Percentiles rank a stretch among this genome's conserved stretches.
Conservation (phyloP, 2,329 filamentous ascomycete genomes). For the Ascochyta lentis region DNA sequence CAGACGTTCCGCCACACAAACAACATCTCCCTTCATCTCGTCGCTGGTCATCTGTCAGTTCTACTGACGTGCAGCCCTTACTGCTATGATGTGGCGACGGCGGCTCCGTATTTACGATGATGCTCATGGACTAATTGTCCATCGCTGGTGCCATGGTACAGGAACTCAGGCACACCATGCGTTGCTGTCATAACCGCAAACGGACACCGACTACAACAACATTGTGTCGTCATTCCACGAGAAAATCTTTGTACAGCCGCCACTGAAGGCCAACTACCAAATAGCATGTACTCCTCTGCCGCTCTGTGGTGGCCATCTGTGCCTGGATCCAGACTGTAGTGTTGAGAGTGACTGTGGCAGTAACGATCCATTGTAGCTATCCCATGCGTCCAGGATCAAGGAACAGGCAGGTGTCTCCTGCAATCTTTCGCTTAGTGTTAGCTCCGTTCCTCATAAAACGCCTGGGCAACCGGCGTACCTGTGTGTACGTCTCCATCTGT, state of each 20-base stretch:
- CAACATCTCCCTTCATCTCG: conserved; percentile 6
- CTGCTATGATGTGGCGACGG: conserved; percentile 1
- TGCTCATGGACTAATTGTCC: conserved; percentile 1
- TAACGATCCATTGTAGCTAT: not conserved
- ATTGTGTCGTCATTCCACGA: conserved; percentile 7
- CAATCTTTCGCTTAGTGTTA: conserved; percentile 7
- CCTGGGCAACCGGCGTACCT: conserved; percentile 7
- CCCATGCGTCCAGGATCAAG: not conserved
- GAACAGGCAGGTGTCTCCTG: not conserved
- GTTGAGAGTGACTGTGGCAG: not conserved
- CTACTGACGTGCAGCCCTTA: not conserved
- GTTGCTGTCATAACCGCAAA: conserved; percentile 16
- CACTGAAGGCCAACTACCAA: not conserved
- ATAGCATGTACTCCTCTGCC: not conserved
- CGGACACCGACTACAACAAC: conserved; percentile 5
- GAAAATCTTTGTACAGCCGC: not conserved
- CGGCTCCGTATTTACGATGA: not conserved
- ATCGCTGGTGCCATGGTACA: conserved; percentile 7
- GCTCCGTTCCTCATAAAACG: conserved; percentile 8
- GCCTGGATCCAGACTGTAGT: not conserved
- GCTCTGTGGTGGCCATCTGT: not conserved
- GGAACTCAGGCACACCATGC: conserved; percentile 8
- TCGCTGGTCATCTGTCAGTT: not conserved
- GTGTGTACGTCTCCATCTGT: not conserved
- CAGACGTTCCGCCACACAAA: not conserved